Evolutionary conservation across 2,329 filamentous ascomycete species (phyloP).

Genomic region (Lachnellula cervina): DNA sequence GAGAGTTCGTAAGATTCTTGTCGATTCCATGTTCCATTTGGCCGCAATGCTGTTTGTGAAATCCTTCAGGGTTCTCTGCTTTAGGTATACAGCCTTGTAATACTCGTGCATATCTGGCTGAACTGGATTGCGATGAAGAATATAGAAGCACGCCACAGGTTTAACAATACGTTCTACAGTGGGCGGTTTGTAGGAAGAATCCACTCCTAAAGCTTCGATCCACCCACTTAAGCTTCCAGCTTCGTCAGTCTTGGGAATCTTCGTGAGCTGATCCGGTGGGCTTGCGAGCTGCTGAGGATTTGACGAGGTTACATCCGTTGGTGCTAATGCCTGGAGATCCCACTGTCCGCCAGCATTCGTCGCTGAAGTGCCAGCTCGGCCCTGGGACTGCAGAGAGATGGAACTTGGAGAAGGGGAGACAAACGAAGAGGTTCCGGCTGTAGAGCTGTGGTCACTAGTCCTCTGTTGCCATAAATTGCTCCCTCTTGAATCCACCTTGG

Average conservation of each 20-base stretch:
- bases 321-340: conserved; percentile 52
- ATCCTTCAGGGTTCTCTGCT: conserved; percentile 68
- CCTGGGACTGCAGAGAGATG: conserved; percentile 55
- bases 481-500: conserved; percentile 39
- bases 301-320: conserved; percentile 41
- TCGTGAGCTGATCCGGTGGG: conserved; percentile 49
- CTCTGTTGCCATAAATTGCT: conserved; percentile 36
- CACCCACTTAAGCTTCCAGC: conserved; percentile 68
- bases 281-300: conserved; percentile 39
- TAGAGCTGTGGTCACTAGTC: conserved; percentile 52
- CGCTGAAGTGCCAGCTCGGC: conserved; percentile 34
- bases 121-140: conserved; percentile 53
- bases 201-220: conserved; percentile 91
- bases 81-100: conserved; percentile 82
- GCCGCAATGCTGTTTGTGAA: conserved; percentile 66
- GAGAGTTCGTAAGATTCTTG: conserved; percentile 64
- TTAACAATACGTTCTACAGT: conserved; percentile 63
- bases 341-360: conserved; percentile 43
- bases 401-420: conserved; percentile 65
- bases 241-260: conserved; percentile 52
- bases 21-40: conserved; percentile 77
- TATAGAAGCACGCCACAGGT: conserved; percentile 82
- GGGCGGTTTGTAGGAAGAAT: conserved; percentile 76
- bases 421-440: conserved; percentile 54
- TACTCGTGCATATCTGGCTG: conserved; percentile 48